These are phyloP conservation scores for Euphrasia confusa DNA, from an alignment of 257 asterid genomes.

Conservation along the genomic window DNA sequence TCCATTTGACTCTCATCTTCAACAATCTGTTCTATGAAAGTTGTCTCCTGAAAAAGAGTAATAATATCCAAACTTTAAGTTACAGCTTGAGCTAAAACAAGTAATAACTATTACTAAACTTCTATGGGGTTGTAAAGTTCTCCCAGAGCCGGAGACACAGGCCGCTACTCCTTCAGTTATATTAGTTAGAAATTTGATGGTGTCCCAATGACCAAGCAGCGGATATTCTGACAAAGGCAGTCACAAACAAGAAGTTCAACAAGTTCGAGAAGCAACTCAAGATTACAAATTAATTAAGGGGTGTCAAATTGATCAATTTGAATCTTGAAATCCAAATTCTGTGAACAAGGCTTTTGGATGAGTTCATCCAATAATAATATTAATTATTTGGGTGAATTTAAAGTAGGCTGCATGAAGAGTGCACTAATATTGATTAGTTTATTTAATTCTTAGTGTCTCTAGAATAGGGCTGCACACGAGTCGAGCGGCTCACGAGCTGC, in stretches of 20 bases:
- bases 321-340: background rate
- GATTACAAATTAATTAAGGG: background rate
- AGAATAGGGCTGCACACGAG: too few relatives aligned
- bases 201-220: background rate
- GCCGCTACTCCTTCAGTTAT: too few relatives aligned
- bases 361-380: too few relatives aligned
- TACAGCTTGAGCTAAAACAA: slow-evolving; percentile 3
- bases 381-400: background rate
- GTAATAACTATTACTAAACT: background rate
- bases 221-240: background rate
- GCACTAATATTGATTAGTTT: background rate
- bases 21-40: slow-evolving; percentile 83
- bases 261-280: background rate
- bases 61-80: slow-evolving; percentile 15
- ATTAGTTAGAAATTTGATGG: background rate
- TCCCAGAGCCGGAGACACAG: too few relatives aligned
- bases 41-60: slow-evolving; percentile 66
- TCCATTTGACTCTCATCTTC: slow-evolving; percentile 98
- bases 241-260: background rate
- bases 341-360: too few relatives aligned
- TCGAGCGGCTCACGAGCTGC: too few relatives aligned
- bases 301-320: background rate
- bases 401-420: background rate
- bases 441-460: background rate
- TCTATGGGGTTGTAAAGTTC: background rate